phyloP scores from a whole-genome alignment of 106 monocot species.

The Acorus calamus region DNA sequence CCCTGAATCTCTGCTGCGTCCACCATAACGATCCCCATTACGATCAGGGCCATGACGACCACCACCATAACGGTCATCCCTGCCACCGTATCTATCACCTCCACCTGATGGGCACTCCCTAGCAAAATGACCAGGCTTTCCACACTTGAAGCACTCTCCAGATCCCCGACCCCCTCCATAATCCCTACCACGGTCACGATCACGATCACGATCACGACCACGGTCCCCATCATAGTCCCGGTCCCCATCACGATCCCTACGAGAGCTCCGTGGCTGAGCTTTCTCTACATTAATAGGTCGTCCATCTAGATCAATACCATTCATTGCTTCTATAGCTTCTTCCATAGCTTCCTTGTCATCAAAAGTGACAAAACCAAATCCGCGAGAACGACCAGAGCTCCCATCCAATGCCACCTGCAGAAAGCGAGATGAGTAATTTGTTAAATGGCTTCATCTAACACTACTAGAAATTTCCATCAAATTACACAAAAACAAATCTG shows the following conservation, averaged over 20 bases:
- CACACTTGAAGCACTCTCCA: slow-evolving; percentile 90
- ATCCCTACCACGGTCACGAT: slow-evolving; percentile 30
- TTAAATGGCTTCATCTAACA: too few relatives aligned
- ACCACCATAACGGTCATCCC: slow-evolving; percentile 52
- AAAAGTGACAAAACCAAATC: slow-evolving; percentile 92
- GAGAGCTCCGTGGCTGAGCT: slow-evolving; percentile 55
- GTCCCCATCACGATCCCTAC: slow-evolving; percentile 36
- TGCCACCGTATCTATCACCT: slow-evolving; percentile 43
- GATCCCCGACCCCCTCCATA: slow-evolving; percentile 40
- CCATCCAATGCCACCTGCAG: slow-evolving; percentile 67
- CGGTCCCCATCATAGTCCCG: slow-evolving; percentile 43
- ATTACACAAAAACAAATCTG: too few relatives aligned
- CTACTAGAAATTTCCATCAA: too few relatives aligned
- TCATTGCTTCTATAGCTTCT: slow-evolving; percentile 93
- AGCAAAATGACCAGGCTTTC: slow-evolving; percentile 97
- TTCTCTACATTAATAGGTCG: slow-evolving; percentile 86
- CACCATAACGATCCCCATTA: slow-evolving; percentile 44
- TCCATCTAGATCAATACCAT: slow-evolving; percentile 90
- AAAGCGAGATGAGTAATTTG: neutral
- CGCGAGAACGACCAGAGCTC: slow-evolving; percentile 79
- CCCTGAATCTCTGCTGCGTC: slow-evolving; percentile 51
- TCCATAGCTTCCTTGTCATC: slow-evolving; percentile 83
- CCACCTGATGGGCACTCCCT: slow-evolving; percentile 90
- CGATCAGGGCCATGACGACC: slow-evolving; percentile 50
- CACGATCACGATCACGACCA: slow-evolving; percentile 43